Evolutionary conservation across 345 rosid species (phyloP), one percentile per base, ranked within the genome.

Genomic region (Rhodomyrtus tomentosa): DNA sequence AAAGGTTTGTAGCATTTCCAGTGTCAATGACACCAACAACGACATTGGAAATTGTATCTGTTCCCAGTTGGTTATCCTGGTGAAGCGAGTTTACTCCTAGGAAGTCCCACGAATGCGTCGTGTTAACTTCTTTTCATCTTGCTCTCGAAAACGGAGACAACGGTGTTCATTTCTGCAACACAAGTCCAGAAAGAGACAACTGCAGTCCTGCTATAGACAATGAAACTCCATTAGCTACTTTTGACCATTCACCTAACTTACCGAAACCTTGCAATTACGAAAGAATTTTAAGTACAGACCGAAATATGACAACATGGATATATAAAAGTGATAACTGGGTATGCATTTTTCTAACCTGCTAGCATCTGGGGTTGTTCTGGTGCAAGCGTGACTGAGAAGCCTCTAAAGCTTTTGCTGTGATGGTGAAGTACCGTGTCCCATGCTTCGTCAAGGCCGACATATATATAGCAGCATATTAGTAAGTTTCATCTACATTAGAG

Each of bases 341-440:
- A 56, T n/a, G 29, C 62, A 56, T 56, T 24, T n/a, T 56, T 25
- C 32, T 48, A 83, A 87, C 91, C 86, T 29, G 89, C 83, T 38
- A 89, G 89, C 51, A 58, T 82, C 15, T 86, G 84, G 82, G 89
- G 91, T 86, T 93, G 88, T 36, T 90, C 82, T 80, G 87, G 86
- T 68, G 91, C 89, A 49, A 90, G 91, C 91, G 87, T 88, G 73
- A 93, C 93, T 8, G 90, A 86, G 86, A 91, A 91, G 72, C 93
- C 92, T 82, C 90, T 87, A 27, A 91, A 91, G 88, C 86, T 89
- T 84, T 86, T 90, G 76, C 89, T 90, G 87, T 89, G 90, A 87
- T 91, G 93, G 89, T 90, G 91, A 87, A 90, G 48, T 58, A 88
- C 76, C 14, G 80, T 84, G 40, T 87, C 68, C 36, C 80, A 27